phyloP scores from a whole-genome alignment of 257 asterid species.

The Primulina huaijiensis region DNA sequence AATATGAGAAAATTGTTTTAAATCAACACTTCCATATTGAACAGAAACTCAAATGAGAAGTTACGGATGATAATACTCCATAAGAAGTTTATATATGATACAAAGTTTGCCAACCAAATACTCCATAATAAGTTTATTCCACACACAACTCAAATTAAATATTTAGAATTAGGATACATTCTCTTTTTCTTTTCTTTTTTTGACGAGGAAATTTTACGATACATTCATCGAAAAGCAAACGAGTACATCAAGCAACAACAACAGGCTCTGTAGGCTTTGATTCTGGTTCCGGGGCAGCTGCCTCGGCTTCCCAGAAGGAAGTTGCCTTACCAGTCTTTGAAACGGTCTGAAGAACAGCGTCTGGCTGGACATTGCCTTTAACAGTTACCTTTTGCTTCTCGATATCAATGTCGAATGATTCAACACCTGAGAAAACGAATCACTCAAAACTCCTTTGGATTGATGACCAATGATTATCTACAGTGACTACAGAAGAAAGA shows the following conservation, averaged over 20 bases:
- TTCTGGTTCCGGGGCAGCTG: slow-evolving; percentile 36
- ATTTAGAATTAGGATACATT: too few species aligned
- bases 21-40: too few species aligned
- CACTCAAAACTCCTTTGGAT: neutral
- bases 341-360: slow-evolving; percentile 76
- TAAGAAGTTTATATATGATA: neutral
- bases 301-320: slow-evolving; percentile 65
- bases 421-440: slow-evolving; percentile 56
- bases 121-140: neutral
- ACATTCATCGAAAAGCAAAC: slow-evolving; percentile 4
- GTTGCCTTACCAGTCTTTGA: slow-evolving; percentile 94
- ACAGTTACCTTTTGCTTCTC: slow-evolving; percentile 88
- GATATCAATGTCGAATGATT: slow-evolving; percentile 67
- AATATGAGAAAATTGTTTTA: too few species aligned
- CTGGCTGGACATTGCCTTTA: slow-evolving; percentile 70
- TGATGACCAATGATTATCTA: neutral
- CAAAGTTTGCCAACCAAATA: neutral
- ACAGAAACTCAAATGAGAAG: too few species aligned
- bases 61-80: too few species aligned
- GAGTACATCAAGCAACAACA: slow-evolving; percentile 38
- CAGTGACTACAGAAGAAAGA: neutral
- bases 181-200: too few species aligned
- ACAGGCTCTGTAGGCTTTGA: slow-evolving; percentile 38
- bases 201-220: neutral
- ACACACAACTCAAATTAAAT: neutral